Percentiles rank a stretch among this genome's conserved stretches.
phyloP scores from a whole-genome alignment of 2,329 filamentous ascomycete species.

The Venturia oleaginea region DNA sequence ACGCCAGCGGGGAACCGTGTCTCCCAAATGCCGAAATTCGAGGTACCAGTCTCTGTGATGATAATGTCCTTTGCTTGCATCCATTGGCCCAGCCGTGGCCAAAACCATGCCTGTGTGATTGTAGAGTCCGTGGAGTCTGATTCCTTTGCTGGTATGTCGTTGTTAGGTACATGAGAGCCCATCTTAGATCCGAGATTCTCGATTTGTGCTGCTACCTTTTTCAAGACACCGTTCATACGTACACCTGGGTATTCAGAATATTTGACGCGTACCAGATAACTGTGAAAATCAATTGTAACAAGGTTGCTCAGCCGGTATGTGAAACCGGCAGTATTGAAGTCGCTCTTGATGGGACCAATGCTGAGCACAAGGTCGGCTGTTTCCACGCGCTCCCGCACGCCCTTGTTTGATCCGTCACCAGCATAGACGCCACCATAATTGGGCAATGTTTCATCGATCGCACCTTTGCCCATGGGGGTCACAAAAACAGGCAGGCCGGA shows the following conservation, averaged over 20 bases:
- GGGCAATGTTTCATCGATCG: slow-evolving; percentile 65
- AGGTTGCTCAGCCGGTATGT: slow-evolving; percentile 69
- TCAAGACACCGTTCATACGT: slow-evolving; percentile 68
- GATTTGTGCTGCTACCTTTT: slow-evolving; percentile 54
- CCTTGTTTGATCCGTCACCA: slow-evolving; percentile 62
- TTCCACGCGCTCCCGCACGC: slow-evolving; percentile 56
- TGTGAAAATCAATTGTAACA: slow-evolving; percentile 74
- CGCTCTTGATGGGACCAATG: slow-evolving; percentile 62
- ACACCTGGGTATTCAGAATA: slow-evolving; percentile 73
- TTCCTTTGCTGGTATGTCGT: slow-evolving; percentile 36
- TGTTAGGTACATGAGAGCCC: slow-evolving; percentile 43
- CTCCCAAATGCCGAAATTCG: slow-evolving; percentile 83
- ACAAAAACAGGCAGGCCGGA: slow-evolving; percentile 73
- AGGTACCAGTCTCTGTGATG: slow-evolving; percentile 78
- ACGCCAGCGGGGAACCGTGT: slow-evolving; percentile 70
- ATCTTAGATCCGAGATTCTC: slow-evolving; percentile 46
- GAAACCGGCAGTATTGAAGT: slow-evolving; percentile 79
- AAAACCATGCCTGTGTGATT: slow-evolving; percentile 67
- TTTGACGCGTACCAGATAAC: slow-evolving; percentile 60
- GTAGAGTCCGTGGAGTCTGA: slow-evolving; percentile 24
- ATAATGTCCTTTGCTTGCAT: slow-evolving; percentile 65
- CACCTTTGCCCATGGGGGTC: slow-evolving; percentile 84
- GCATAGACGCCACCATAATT: slow-evolving; percentile 79
- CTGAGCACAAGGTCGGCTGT: slow-evolving; percentile 61
- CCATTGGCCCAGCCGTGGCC: slow-evolving; percentile 67